Conservation (phyloP, 2,329 filamentous ascomycete species). For the Myriosclerotinia scirpicola region DNA sequence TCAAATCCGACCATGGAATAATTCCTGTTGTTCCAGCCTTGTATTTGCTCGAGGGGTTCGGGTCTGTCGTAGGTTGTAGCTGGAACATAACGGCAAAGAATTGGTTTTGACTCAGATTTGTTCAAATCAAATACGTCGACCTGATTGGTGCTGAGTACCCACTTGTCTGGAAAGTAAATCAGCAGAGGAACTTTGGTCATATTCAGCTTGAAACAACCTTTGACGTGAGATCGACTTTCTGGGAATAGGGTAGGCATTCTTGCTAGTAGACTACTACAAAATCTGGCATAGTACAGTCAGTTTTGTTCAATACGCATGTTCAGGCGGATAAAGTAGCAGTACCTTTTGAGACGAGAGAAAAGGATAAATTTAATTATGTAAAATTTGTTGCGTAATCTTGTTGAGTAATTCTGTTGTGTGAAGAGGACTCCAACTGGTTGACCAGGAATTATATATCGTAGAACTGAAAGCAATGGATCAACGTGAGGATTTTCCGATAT, state of each 20-base stretch:
- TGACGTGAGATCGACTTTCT: neutral
- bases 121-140: neutral
- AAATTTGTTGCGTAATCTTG: neutral
- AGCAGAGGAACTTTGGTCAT: neutral
- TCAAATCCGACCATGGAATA: neutral
- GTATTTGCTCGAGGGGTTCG: neutral
- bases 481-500: neutral
- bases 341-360: neutral
- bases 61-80: neutral
- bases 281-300: neutral
- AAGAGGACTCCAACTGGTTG: neutral
- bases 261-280: neutral
- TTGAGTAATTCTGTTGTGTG: neutral
- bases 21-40: neutral
- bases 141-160: neutral
- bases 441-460: neutral
- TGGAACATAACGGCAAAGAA: neutral
- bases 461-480: neutral
- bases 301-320: neutral
- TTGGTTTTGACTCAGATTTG: neutral
- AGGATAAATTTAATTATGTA: neutral
- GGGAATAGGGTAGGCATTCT: neutral
- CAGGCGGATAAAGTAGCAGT: neutral
- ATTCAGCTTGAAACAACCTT: neutral
- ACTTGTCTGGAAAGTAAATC: neutral